Evolutionary conservation across 805 yeast species (phyloP).

Genomic region (Candida ovalis): DNA sequence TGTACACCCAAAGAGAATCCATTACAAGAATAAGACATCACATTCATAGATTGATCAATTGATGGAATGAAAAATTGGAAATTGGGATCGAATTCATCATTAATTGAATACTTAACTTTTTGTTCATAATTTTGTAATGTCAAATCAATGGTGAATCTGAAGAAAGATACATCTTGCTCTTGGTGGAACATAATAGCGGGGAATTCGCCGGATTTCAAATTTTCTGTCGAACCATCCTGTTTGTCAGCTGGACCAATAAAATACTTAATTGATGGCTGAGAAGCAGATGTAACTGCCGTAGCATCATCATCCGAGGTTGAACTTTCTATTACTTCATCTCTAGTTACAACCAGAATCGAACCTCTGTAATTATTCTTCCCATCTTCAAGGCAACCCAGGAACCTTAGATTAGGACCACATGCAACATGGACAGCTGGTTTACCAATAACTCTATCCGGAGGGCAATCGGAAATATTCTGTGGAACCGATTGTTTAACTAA

Average conservation of each 20-base stretch:
- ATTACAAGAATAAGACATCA: slow-evolving; percentile 82
- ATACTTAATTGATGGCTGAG: slow-evolving; percentile 31
- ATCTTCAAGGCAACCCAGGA: slow-evolving; percentile 58
- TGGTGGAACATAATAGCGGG: slow-evolving; percentile 42
- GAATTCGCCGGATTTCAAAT: slow-evolving; percentile 39
- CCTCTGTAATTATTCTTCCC: slow-evolving; percentile 56
- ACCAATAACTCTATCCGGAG: slow-evolving; percentile 25
- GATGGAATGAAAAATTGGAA: slow-evolving; percentile 73
- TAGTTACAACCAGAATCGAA: slow-evolving; percentile 60
- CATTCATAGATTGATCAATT: slow-evolving; percentile 64
- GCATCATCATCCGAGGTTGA: slow-evolving; percentile 5
- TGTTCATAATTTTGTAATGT: slow-evolving; percentile 49
- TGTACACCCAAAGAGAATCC: slow-evolving; percentile 80
- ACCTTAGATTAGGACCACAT: slow-evolving; percentile 78
- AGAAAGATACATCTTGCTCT: slow-evolving; percentile 50
- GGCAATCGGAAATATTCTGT: slow-evolving; percentile 14
- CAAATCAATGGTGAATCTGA: slow-evolving; percentile 60
- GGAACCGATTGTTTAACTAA: slow-evolving; percentile 22
- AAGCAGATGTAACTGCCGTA: not conserved
- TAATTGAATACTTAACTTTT: slow-evolving; percentile 58
- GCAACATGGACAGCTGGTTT: slow-evolving; percentile 38
- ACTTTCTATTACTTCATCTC: slow-evolving; percentile 28
- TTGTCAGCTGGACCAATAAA: slow-evolving; percentile 33
- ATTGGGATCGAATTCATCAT: slow-evolving; percentile 35
- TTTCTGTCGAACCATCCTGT: slow-evolving; percentile 2